phyloP scores from a whole-genome alignment of 257 asterid genomes.

The Solanum piurae region DNA sequence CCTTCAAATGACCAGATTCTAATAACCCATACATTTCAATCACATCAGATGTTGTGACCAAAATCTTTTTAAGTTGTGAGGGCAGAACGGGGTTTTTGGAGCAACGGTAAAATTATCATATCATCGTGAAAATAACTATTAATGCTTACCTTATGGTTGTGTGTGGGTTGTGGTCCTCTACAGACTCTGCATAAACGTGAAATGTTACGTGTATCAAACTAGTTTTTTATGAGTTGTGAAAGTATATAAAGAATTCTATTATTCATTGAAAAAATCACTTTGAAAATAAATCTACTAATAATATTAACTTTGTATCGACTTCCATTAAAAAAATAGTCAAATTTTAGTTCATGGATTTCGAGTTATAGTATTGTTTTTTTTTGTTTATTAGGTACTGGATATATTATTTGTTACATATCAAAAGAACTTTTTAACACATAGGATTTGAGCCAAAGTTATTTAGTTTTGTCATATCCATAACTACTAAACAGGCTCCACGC shows the following conservation, averaged over 20 bases:
- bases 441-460: neutral
- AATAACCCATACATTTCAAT: conserved; percentile 16
- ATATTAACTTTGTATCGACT: neutral
- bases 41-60: conserved; percentile 6
- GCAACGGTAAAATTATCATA: neutral
- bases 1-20: conserved; percentile 19
- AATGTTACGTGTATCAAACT: too few relatives aligned
- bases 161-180: neutral
- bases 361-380: neutral
- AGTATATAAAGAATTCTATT: neutral
- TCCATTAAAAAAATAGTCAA: neutral
- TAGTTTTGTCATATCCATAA: neutral
- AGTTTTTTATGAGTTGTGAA: neutral
- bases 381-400: neutral
- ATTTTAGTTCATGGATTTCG: neutral
- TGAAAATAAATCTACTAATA: neutral
- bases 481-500: neutral
- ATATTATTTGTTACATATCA: neutral
- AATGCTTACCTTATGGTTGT: neutral
- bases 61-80: neutral
- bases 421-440: neutral
- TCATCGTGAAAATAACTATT: too few relatives aligned
- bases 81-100: rapidly evolving
- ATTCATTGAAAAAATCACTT: neutral
- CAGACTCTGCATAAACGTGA: neutral